phyloP scores from a whole-genome alignment of 805 yeast species.

The Lachancea sp. region DNA sequence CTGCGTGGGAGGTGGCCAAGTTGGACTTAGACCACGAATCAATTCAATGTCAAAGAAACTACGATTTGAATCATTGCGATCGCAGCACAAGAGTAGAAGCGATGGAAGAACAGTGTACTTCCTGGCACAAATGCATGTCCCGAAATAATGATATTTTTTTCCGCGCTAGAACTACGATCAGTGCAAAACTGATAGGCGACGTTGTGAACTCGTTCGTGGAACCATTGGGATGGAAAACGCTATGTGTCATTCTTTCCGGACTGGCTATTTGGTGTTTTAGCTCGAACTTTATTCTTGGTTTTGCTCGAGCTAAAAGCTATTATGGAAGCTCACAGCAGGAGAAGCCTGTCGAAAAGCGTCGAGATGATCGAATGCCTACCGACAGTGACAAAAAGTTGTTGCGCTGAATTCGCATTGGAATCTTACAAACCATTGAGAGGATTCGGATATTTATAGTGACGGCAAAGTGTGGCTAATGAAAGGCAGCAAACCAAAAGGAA shows the following conservation, averaged over 20 bases:
- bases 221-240: slow-evolving; percentile 58
- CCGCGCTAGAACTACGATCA: slow-evolving; percentile 48
- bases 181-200: slow-evolving; percentile 58
- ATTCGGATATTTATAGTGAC: too few species aligned
- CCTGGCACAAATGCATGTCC: slow-evolving; percentile 64
- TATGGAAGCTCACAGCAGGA: slow-evolving; percentile 25
- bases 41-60: slow-evolving; percentile 46
- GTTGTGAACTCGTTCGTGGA: slow-evolving; percentile 58
- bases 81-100: slow-evolving; percentile 54
- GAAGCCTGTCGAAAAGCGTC: background rate
- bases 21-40: slow-evolving; percentile 45
- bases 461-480: too few species aligned
- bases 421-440: too few species aligned
- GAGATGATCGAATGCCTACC: background rate
- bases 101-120: slow-evolving; percentile 46
- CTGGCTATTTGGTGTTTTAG: slow-evolving; percentile 45
- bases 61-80: slow-evolving; percentile 49
- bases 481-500: too few species aligned
- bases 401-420: background rate
- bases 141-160: slow-evolving; percentile 39
- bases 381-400: background rate
- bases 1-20: slow-evolving; percentile 44
- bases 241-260: slow-evolving; percentile 37
- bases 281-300: slow-evolving; percentile 62
- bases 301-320: slow-evolving; percentile 46